Base-by-base conservation (phyloP, 1,284 basidiomycete genomes). In the Leccinum griseonigrum region DNA sequence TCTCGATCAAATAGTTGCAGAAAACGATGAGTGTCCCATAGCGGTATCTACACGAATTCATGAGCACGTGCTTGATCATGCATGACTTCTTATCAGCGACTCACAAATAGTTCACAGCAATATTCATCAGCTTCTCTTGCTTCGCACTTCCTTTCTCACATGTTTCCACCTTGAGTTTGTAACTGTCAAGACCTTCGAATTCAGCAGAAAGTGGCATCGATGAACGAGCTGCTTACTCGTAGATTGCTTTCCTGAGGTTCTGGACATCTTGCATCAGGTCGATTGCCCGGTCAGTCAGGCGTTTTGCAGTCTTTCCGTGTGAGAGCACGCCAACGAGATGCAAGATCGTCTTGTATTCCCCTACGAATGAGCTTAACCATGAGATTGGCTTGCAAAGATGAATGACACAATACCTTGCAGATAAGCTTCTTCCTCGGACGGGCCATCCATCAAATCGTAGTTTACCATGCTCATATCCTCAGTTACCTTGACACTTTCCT, bases 271-370 rank as follows among this genome's bases (percentile, higher is more conserved):
- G 90, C 92, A 95, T 94, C 65, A 88, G 76, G 76, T 98, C 94
- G 69, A 97, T 88, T 0, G 92, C 92, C 46, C 85, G 80, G 74
- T 99, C 97, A 0, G 95, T 91, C 62, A 99, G 74, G 54, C 87
- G 86, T 76, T 99, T 99, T n/a, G 97, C 97, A 18, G 91, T 80
- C 77, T 95, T 95, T 26, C 94, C 94, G 67, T 92, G 85, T 13
- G 90, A 90, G 18, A 97, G 82, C 4, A 97, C 91, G 14, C 92
- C 91, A 54, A 97, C 92, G 54, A 99, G 88, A 69, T 97, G 95
- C 51, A 99, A 78, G 63, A 99, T 98, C 3, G 90, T 93, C 77
- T 98, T 98, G 81, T 98, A 99, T 73, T 99, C 97, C 56, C 97
- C 97, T 90, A 65, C 9, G 59, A n/a, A 59, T 14, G 26, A 50